Conservation (phyloP, 2,329 filamentous ascomycete genomes). For the Diaporthe capsici region DNA sequence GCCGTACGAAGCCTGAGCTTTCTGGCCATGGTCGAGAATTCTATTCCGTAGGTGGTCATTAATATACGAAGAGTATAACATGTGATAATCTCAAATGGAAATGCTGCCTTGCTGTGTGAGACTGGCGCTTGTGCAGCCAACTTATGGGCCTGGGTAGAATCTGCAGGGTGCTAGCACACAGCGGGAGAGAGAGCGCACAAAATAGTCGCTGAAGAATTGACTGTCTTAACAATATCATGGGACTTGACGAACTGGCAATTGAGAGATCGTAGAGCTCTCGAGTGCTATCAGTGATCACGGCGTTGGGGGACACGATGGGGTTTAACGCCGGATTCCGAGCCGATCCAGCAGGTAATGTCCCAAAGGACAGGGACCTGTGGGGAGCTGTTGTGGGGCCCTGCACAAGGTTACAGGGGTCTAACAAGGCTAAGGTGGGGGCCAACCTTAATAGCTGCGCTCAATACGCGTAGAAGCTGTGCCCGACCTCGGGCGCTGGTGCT, state of each 20-base stretch:
- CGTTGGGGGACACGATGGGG: too few relatives aligned
- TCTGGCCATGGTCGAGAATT: neutral
- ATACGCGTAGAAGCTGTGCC: neutral
- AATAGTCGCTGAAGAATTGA: too few relatives aligned
- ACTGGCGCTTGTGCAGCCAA: neutral
- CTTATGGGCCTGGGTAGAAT: too few relatives aligned
- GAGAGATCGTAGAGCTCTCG: too few relatives aligned
- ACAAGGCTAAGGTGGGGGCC: conserved; percentile 3
- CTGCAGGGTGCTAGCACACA: too few relatives aligned
- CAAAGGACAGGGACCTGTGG: neutral
- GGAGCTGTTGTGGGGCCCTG: conserved; percentile 9
- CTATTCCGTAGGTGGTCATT: neutral
- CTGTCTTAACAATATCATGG: too few relatives aligned
- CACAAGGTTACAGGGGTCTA: neutral
- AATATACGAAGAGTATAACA: neutral
- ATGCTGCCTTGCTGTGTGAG: neutral
- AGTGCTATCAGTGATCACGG: too few relatives aligned
- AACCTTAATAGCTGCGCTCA: neutral
- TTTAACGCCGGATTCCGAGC: too few relatives aligned
- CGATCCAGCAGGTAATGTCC: neutral
- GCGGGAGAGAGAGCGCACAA: too few relatives aligned
- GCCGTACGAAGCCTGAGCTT: neutral
- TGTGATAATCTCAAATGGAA: neutral
- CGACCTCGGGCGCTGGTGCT: conserved; percentile 12
- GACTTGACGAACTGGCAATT: too few relatives aligned